Evolutionary conservation across 805 yeast genomes (phyloP), one percentile per base, ranked within the genome.

Genomic region (Saccharomycopsis selenospora): DNA sequence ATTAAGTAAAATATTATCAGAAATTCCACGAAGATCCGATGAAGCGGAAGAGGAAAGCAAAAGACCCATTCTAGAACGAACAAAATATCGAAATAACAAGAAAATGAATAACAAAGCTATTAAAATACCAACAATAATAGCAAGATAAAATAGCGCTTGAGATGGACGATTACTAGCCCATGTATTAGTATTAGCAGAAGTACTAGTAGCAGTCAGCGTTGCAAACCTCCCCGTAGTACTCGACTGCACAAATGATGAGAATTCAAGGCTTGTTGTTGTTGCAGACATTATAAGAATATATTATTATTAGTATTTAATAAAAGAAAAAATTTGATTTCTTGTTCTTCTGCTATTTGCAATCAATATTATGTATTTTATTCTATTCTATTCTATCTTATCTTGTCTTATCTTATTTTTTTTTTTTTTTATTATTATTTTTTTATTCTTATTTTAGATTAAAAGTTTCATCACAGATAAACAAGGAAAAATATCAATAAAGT

Each of bases 91-190:
- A 46, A 76, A 58, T 8, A 85, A 76, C 68, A 81, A 79, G 62
- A 79, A 79, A 6, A 79, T 54, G 56, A 81, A 78, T 24, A 78
- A 59, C 0, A 69, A 18, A 3, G 85, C 84, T 36, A 80, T 78
- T 20, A 73, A 58, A 10, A 79, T 73, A 3, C 85, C 86, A 11
- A 79, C 76, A 0, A 81, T 75, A 29, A 81, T 67, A 0, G 86
- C 85, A 10, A 81, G 63, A 61, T 79, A 78, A 62, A 81, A 81
- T 26, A 81, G 64, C 29, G 79, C 78, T 1, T 84, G 78, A 1
- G 85, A 76, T 1, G 85, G 85, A 29, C 75, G 68, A 55, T 70
- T 73, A 4, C 45, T 29, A 27, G 14, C 22, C 46, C 51, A 44
- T 6, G 27, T 24, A 7, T 10, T n/a, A 28, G 8, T 7, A 13